Conservation (phyloP, 2,329 filamentous ascomycete species). For the Knufia fluminis region DNA sequence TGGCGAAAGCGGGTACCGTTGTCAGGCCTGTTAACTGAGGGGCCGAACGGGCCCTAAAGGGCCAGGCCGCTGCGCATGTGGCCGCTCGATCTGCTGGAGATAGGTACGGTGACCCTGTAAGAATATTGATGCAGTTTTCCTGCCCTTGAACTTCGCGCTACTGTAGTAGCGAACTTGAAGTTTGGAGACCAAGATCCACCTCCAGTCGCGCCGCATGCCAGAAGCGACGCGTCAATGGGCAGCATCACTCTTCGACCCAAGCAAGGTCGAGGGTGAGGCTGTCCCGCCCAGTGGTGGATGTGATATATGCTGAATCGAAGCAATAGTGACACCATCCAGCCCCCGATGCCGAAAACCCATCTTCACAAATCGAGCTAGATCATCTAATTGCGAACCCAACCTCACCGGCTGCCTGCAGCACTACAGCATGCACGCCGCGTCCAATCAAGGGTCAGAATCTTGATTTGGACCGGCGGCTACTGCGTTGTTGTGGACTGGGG, state of each 20-base stretch:
- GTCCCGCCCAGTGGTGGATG: neutral
- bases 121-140: too few species aligned
- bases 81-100: too few species aligned
- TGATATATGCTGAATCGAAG: neutral
- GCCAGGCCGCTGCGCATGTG: too few species aligned
- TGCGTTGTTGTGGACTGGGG: neutral
- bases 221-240: neutral
- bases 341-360: constrained; percentile 3
- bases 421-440: neutral
- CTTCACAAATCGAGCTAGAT: constrained; percentile 6
- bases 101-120: too few species aligned
- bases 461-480: neutral
- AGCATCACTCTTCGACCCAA: neutral
- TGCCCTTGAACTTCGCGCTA: too few species aligned
- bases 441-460: neutral
- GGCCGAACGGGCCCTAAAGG: too few species aligned
- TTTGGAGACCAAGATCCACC: neutral
- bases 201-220: neutral
- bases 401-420: constrained; percentile 6
- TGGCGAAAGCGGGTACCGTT: too few species aligned
- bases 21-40: too few species aligned
- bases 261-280: neutral
- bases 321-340: neutral
- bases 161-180: too few species aligned
- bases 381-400: neutral